phyloP scores from a whole-genome alignment of 179 eudicot species.

The Spergularia azorica region DNA sequence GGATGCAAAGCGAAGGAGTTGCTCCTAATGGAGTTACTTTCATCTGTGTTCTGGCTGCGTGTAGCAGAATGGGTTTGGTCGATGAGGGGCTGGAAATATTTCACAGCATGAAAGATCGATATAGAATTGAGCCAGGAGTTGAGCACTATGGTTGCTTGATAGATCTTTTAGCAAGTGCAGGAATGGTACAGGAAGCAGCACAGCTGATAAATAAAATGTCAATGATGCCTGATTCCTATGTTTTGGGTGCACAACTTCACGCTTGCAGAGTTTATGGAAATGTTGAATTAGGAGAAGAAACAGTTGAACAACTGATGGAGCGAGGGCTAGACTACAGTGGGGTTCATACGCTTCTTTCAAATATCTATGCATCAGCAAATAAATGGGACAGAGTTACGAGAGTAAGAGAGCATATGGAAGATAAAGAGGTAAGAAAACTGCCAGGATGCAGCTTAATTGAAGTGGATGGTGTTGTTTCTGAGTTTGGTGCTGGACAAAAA shows the following conservation, averaged over 20 bases:
- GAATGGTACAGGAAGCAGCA: constrained; percentile 64
- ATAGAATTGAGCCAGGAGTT: constrained; percentile 56
- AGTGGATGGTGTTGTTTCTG: constrained; percentile 55
- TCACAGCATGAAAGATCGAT: constrained; percentile 45
- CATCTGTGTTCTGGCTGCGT: constrained; percentile 59
- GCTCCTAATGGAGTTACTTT: constrained; percentile 68
- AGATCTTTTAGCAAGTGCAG: constrained; percentile 80
- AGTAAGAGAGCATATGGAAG: constrained; percentile 59
- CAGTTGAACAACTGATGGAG: constrained; percentile 40
- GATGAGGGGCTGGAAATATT: constrained; percentile 66
- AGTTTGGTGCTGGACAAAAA: constrained; percentile 60
- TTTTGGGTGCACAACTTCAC: constrained; percentile 64
- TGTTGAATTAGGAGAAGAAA: constrained; percentile 51
- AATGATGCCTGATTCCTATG: constrained; percentile 57
- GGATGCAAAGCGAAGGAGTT: constrained; percentile 60
- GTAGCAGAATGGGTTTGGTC: constrained; percentile 64
- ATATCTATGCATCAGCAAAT: constrained; percentile 67
- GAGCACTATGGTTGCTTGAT: constrained; percentile 82
- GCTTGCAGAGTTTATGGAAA: constrained; percentile 68
- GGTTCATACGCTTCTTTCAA: constrained; percentile 63
- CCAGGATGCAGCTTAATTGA: constrained; percentile 81
- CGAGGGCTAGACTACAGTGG: constrained; percentile 58
- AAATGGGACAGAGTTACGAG: constrained; percentile 68
- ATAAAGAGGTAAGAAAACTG: constrained; percentile 51
- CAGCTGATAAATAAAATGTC: constrained; percentile 52